Base-by-base conservation (phyloP, 352 stramenopile genomes). In the Phytophthora europaea region DNA sequence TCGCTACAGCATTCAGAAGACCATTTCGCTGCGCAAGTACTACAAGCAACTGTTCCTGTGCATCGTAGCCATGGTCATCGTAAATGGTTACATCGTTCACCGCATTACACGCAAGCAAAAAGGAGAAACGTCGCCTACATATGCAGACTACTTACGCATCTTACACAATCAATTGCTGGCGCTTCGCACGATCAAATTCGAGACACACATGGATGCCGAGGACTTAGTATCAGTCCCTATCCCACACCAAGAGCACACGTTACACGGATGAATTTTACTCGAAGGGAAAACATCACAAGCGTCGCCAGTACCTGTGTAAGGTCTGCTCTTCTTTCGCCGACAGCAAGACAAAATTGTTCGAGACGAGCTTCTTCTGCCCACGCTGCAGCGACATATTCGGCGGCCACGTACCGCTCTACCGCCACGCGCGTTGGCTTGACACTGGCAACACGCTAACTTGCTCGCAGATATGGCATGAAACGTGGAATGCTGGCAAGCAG, bases 31-130 rank as follows among this genome's bases (percentile, higher is more conserved):
- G 6, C 36, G 36, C 12, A 43, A 43, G 36, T 43, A 43, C 36
- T 43, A 43, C 36, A 43, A 43, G 36, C 13, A 43, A 16, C 16
- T 43, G 36, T 43, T 43, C 36, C 16, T 43, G 36, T 43, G 36
- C 36, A 43, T 43, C 13, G 36, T 43, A 2, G 36, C 18, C 36
- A 43, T 43, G 36, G 36, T 13, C 36, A 16, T 43, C 12, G 36
- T 58, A 0, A 70, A 70, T 28, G 55, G 54, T 6, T 75, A 53
- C 26, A 70, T 75, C n/a, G 13, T 70, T 16, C 36, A 66, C 51
- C 45, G 52, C 6, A 13, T 65, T 6, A 38, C 50, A 26, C 34
- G 43, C 22, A 58, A 71, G 33, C 60, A 60, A 26, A 51, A 47
- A 9, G 51, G 38, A 12, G 12, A 56, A 20, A 15, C 6, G 10